Evolutionary conservation across 495 filamentous ascomycete genomes (phyloP).

Genomic region (Podospora fimiseda): DNA sequence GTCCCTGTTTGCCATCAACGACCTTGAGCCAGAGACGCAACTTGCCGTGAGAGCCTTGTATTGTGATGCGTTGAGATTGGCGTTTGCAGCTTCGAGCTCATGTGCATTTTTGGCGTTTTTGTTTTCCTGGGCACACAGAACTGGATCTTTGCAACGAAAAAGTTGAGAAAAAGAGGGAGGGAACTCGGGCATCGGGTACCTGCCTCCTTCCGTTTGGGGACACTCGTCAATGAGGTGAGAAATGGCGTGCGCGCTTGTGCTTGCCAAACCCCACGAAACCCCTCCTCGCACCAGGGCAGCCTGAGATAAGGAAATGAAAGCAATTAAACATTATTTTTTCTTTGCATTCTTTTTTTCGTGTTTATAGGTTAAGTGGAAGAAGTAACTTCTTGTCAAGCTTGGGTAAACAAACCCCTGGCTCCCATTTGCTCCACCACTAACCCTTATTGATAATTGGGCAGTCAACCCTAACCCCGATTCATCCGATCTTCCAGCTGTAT

Average conservation of each 20-base stretch:
- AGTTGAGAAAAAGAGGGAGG: not conserved
- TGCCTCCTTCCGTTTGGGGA: not conserved
- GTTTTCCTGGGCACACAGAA: slow-evolving; percentile 26
- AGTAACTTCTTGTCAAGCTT: too few species aligned
- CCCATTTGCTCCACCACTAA: too few species aligned
- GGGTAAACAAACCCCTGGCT: too few species aligned
- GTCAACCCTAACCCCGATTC: too few species aligned
- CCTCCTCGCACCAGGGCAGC: too few species aligned
- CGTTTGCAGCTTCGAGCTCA: slow-evolving; percentile 43
- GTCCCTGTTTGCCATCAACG: slow-evolving; percentile 46
- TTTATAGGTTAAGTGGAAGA: too few species aligned
- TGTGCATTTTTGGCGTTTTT: slow-evolving; percentile 33
- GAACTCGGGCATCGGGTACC: too few species aligned
- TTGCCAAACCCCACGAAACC: not conserved
- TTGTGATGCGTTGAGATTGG: slow-evolving; percentile 41
- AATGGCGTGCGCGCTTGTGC: slow-evolving; percentile 15
- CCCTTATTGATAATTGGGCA: too few species aligned
- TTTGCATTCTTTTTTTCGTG: too few species aligned
- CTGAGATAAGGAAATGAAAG: too few species aligned
- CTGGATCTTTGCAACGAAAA: slow-evolving; percentile 20
- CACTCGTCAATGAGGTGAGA: slow-evolving; percentile 9
- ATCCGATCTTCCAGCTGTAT: too few species aligned
- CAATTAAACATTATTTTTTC: too few species aligned
- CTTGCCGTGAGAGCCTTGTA: slow-evolving; percentile 45
- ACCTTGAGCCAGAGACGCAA: slow-evolving; percentile 42